Evolutionary conservation across 2,329 filamentous ascomycete genomes (phyloP).

Genomic region (Falciphora oryzae): DNA sequence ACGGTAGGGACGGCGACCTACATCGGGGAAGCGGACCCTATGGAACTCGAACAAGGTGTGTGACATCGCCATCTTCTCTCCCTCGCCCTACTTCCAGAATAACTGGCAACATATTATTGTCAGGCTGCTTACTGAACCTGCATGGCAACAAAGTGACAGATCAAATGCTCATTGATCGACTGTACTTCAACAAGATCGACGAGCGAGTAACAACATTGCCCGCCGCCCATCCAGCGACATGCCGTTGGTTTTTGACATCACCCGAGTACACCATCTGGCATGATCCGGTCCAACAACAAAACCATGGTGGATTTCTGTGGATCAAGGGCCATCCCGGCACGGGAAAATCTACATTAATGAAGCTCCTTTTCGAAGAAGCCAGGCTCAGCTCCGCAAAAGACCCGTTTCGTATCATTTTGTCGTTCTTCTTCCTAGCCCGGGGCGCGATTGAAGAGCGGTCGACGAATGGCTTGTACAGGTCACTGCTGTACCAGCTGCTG

Average conservation of each 20-base stretch:
- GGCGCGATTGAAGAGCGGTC: conserved; percentile 37
- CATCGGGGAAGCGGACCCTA: too few species aligned
- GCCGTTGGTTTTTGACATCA: conserved; percentile 19
- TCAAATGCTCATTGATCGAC: background rate
- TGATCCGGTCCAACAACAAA: conserved; percentile 16
- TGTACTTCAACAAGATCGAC: background rate
- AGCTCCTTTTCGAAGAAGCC: conserved; percentile 21
- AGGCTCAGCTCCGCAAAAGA: conserved; percentile 10
- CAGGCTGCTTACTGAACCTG: too few species aligned
- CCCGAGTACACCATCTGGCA: conserved; percentile 27
- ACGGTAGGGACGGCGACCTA: background rate
- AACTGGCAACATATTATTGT: too few species aligned
- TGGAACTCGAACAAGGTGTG: too few species aligned
- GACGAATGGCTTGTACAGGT: conserved; percentile 39
- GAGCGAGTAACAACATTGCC: background rate
- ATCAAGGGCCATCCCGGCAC: conserved; percentile 36
- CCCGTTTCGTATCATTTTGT: conserved; percentile 15
- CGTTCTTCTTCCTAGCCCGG: conserved; percentile 44
- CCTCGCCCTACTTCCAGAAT: too few species aligned
- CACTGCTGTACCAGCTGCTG: conserved; percentile 28
- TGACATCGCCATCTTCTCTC: too few species aligned
- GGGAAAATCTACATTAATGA: conserved; percentile 39
- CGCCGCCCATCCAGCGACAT: background rate
- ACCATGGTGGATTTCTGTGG: conserved; percentile 35
- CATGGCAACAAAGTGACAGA: background rate